Evolutionary conservation across 768 basidiomycete genomes (phyloP).

Genomic region (Dendrothele bispora): DNA sequence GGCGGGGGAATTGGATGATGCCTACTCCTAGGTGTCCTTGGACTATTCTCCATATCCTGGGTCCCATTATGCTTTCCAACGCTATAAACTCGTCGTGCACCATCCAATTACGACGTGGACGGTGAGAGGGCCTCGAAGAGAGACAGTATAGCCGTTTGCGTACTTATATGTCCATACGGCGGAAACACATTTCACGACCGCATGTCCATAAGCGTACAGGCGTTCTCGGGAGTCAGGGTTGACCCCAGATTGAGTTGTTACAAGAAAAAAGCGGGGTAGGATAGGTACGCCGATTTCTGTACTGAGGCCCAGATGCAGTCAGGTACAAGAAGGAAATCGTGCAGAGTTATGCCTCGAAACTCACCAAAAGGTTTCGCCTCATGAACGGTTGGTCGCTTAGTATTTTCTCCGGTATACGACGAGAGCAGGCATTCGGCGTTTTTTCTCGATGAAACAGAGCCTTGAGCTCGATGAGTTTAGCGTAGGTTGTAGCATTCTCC

Average conservation of each 20-base stretch:
- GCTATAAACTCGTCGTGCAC: conserved; percentile 75
- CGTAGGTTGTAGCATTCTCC: conserved; percentile 54
- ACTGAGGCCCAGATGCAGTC: conserved; percentile 5
- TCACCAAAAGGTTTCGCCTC: conserved; percentile 85
- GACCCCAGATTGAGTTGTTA: conserved; percentile 82
- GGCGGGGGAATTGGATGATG: no score
- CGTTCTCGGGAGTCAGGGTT: conserved; percentile 79
- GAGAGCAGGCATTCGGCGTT: conserved; percentile 80
- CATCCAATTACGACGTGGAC: conserved; percentile 74
- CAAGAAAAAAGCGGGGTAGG: conserved; percentile 81
- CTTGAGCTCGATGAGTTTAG: conserved; percentile 93
- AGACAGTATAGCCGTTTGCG: conserved; percentile 76
- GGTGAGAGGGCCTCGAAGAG: conserved; percentile 71
- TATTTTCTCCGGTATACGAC: no score
- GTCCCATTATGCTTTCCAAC: conserved; percentile 60
- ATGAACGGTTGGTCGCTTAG: no score
- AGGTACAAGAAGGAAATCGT: conserved; percentile 5
- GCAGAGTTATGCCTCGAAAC: conserved; percentile 24
- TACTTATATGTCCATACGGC: conserved; percentile 86
- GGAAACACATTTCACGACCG: conserved; percentile 66
- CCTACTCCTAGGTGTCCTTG: no score
- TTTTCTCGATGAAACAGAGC: conserved; percentile 89
- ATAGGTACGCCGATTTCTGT: conserved; percentile 80
- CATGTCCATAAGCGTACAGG: conserved; percentile 39
- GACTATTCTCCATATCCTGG: conserved; percentile 43